A percentile compares a stretch with the other conserved stretches of the same genome.
Evolutionary conservation across 1,284 basidiomycete genomes (phyloP).

Genomic region (Termitomyces sp.): DNA sequence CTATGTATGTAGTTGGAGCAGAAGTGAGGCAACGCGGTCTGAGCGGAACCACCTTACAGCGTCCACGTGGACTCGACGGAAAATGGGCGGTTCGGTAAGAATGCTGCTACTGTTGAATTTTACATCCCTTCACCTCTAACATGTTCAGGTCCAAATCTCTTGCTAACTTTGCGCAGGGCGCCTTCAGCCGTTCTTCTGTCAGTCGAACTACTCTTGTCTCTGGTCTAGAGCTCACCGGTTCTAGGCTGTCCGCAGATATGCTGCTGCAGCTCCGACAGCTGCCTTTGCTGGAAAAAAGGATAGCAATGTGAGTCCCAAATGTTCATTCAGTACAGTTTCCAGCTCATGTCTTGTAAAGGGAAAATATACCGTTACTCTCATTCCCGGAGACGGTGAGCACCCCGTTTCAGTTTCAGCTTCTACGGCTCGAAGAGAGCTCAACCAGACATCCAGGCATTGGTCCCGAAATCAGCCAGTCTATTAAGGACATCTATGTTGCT

Average conservation of each 20-base stretch:
- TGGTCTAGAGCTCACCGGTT: slow-evolving; percentile 14
- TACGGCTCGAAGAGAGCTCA: slow-evolving; percentile 4
- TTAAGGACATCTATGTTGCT: slow-evolving; percentile 90
- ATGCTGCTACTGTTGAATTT: slow-evolving; percentile 12
- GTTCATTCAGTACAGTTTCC: background rate
- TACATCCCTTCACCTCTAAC: slow-evolving; percentile 13
- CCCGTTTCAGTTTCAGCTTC: slow-evolving; percentile 13
- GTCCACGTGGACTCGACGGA: slow-evolving; percentile 15
- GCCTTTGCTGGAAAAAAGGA: slow-evolving; percentile 87
- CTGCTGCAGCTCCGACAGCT: slow-evolving; percentile 73
- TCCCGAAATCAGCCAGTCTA: slow-evolving; percentile 94
- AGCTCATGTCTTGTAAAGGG: slow-evolving; percentile 50
- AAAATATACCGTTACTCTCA: slow-evolving; percentile 91
- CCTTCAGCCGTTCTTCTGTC: slow-evolving; percentile 44
- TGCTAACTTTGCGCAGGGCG: slow-evolving; percentile 48
- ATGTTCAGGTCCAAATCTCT: slow-evolving; percentile 61
- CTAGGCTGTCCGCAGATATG: slow-evolving; percentile 59
- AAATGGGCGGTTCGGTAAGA: slow-evolving; percentile 17
- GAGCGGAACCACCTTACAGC: slow-evolving; percentile 5
- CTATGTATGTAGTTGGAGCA: background rate
- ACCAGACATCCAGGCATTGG: slow-evolving; percentile 76
- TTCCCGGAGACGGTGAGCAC: slow-evolving; percentile 82
- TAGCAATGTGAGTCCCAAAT: slow-evolving; percentile 60
- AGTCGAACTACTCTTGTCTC: slow-evolving; percentile 10
- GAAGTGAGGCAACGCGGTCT: too few species aligned